Evolutionary conservation across 108 stramenopile species (phyloP).

Genomic region (Skeletonema tropicum): DNA sequence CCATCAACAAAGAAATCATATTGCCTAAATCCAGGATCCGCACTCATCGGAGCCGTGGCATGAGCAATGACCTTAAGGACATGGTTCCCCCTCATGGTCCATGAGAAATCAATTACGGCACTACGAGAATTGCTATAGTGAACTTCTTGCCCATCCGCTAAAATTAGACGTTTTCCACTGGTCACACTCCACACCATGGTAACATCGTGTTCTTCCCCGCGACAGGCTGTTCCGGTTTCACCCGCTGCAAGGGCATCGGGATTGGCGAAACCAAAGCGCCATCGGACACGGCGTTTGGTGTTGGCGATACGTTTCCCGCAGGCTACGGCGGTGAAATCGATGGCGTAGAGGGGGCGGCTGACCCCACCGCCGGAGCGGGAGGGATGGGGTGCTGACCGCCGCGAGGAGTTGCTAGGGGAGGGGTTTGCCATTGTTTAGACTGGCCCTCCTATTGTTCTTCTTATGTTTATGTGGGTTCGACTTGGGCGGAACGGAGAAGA

Average conservation of each 20-base stretch:
- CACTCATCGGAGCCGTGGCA: constrained; percentile 79
- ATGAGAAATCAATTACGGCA: constrained; percentile 81
- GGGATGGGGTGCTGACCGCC: constrained; percentile 12
- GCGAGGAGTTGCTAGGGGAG: not conserved
- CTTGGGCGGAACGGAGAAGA: no score
- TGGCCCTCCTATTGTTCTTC: not conserved
- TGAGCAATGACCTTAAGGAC: constrained; percentile 89
- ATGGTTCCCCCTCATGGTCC: constrained; percentile 89
- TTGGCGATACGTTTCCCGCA: constrained; percentile 86
- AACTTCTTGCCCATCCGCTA: constrained; percentile 83
- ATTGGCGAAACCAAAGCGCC: constrained; percentile 93
- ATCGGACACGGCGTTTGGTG: constrained; percentile 87
- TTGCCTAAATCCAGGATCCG: constrained; percentile 84
- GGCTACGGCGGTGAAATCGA: constrained; percentile 88
- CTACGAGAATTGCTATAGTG: constrained; percentile 70
- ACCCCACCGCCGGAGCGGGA: constrained; percentile 11
- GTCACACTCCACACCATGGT: constrained; percentile 88
- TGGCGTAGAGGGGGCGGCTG: constrained; percentile 72
- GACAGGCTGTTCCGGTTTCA: constrained; percentile 83
- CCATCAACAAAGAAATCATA: constrained; percentile 94
- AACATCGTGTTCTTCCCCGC: constrained; percentile 92
- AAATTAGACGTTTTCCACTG: constrained; percentile 78
- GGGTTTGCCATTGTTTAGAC: not conserved
- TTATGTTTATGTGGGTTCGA: no score
- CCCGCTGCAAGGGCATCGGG: constrained; percentile 80